Evolutionary conservation across 495 filamentous ascomycete species (phyloP), one percentile per base, ranked within the genome.

Genomic region (Aspergillus baeticus): DNA sequence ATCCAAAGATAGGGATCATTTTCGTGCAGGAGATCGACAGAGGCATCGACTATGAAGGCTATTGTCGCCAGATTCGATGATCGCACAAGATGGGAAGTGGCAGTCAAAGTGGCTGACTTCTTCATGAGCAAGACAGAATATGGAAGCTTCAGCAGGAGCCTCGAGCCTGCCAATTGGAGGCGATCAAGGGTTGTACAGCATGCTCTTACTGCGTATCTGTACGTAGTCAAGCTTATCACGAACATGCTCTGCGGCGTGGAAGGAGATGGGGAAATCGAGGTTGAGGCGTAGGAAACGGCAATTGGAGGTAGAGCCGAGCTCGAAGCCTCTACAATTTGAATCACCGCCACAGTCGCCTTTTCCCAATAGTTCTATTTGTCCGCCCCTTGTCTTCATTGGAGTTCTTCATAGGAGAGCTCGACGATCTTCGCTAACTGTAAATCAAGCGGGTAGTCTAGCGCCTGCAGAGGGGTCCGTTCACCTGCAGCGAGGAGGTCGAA

Each of bases 401-500:
- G 38, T 55, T 29, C 34, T 44, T 46, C 31, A 23, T 23, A 14
- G 44, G 38, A 36, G 26, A 48, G 43, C 41, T 39, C 34, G 48
- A 53, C 21, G 52, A 52, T 33, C 47, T 41, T 29, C 29, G 22
- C 29, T 46, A 41, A 38, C 31, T 38, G 55, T 55, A 55, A 55
- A 47, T 37, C 18, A 43, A 45, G 14, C 51, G 55, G 51, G 51
- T 52, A 51, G 35, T 13, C 35, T 49, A 26, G 37, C 31, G n/a
- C 41, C 42, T 59, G 60, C 60, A 56, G 56, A 55, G 44, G 51
- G 56, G 56, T 26, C 56, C 56, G 56, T 63, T 54, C 60, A 45
- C 60, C 36, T 59, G 52, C 56, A 63, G 52, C 18, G 21, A 33
- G 29, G 51, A 50, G 43, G 33, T 51, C 17, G 38, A 21, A 35